Conservation (phyloP, 73 alveolate species). For the Effrenium voratum region DNA sequence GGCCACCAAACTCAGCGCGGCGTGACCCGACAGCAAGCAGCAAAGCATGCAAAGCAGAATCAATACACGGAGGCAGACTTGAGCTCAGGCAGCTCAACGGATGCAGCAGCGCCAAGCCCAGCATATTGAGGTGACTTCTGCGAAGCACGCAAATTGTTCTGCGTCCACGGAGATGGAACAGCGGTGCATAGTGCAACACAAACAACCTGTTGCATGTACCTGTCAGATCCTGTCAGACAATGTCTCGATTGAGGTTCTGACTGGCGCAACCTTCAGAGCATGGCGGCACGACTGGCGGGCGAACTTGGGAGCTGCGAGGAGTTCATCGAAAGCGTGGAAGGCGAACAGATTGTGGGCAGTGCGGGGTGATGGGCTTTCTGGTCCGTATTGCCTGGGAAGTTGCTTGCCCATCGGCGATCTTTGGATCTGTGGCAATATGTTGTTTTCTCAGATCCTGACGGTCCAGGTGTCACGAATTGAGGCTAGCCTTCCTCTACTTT, state of each 20-base stretch:
- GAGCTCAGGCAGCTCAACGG: too few relatives aligned
- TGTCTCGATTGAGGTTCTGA: neutral
- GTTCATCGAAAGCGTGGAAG: neutral
- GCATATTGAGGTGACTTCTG: too few relatives aligned
- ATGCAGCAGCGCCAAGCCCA: too few relatives aligned
- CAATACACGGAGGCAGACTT: too few relatives aligned
- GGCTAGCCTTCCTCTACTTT: neutral
- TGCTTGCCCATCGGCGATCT: neutral
- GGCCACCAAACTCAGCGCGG: slow-evolving; percentile 34
- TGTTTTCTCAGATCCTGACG: too few relatives aligned
- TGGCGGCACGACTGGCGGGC: slow-evolving; percentile 12
- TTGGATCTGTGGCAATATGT: too few relatives aligned
- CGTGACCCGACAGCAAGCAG: neutral
- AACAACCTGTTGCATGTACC: neutral
- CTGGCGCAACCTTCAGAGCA: neutral
- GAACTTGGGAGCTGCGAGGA: slow-evolving; percentile 64
- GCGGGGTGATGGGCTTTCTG: neutral
- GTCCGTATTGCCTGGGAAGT: neutral
- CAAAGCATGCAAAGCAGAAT: neutral
- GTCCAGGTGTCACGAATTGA: too few relatives aligned
- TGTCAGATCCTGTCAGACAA: neutral
- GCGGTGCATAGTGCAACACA: neutral
- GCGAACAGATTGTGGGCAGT: neutral
- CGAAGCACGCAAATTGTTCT: too few relatives aligned
- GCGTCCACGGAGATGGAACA: too few relatives aligned